These are phyloP conservation scores for Saraca asoca DNA, from an alignment of 331 rosid species.

Conservation along the genomic window DNA sequence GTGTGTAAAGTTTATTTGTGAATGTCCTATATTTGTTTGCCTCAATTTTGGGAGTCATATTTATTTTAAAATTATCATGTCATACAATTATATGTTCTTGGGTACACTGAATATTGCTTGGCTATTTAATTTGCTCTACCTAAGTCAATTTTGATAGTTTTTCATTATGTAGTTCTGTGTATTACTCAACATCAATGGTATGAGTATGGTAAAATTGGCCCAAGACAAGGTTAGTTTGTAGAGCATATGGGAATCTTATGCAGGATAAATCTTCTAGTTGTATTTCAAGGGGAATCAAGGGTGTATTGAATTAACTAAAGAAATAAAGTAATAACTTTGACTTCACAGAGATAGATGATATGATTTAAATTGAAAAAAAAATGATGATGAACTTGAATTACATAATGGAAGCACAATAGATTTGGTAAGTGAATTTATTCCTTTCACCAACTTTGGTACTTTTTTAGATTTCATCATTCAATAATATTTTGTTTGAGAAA, in stretches of 20 bases:
- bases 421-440: conserved; percentile 49
- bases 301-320: conserved; percentile 81
- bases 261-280: not conserved
- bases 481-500: too few species aligned
- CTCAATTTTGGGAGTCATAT: not conserved
- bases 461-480: conserved; percentile 7
- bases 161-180: too few species aligned
- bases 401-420: conserved; percentile 38
- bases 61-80: not conserved
- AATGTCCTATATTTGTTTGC: not conserved
- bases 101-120: not conserved
- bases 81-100: not conserved
- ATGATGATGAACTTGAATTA: conserved; percentile 37
- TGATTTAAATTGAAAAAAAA: not conserved
- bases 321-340: conserved; percentile 56
- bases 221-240: not conserved
- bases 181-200: not conserved
- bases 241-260: not conserved
- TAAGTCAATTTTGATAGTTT: not conserved
- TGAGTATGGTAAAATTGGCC: not conserved
- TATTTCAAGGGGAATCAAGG: conserved; percentile 46
- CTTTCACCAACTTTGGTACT: not conserved
- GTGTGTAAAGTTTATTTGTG: not conserved
- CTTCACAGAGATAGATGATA: conserved; percentile 40
- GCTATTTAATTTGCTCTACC: not conserved